Evolutionary conservation across 2,329 filamentous ascomycete genomes (phyloP).

Genomic region (Ophiostoma australiae): DNA sequence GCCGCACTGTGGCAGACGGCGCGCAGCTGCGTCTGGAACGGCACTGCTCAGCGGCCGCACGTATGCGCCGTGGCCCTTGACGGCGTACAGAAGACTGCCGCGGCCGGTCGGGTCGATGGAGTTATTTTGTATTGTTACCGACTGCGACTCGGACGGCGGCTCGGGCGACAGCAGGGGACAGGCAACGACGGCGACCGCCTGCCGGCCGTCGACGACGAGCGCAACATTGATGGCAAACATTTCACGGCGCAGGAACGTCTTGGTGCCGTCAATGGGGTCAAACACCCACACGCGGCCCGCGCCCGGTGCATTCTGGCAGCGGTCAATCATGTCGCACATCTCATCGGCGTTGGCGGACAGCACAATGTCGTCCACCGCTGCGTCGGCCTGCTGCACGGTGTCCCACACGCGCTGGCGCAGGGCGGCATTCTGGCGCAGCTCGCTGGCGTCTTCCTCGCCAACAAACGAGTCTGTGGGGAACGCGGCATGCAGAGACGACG

Average conservation of each 20-base stretch:
- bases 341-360: constrained; percentile 40
- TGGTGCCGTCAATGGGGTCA: constrained; percentile 57
- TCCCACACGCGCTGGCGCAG: constrained; percentile 47
- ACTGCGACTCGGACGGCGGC: constrained; percentile 38
- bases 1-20: constrained; percentile 21
- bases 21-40: neutral
- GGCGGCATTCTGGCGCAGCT: constrained; percentile 41
- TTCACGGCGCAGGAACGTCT: constrained; percentile 50
- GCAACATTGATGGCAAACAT: constrained; percentile 56
- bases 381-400: constrained; percentile 37
- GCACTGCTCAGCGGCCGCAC: constrained; percentile 38
- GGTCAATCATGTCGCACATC: constrained; percentile 51
- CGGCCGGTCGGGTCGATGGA: constrained; percentile 41
- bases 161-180: constrained; percentile 40
- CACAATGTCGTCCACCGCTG: constrained; percentile 30
- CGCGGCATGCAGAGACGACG: constrained; percentile 44
- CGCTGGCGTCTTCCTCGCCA: constrained; percentile 51
- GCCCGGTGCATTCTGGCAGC: constrained; percentile 40
- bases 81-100: constrained; percentile 50
- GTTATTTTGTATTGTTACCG: constrained; percentile 43
- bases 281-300: constrained; percentile 52
- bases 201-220: constrained; percentile 47
- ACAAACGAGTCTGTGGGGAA: constrained; percentile 52
- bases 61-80: constrained; percentile 45
- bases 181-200: constrained; percentile 48